Percentiles rank a stretch among this genome's conserved stretches.
Conservation (phyloP, 2,329 filamentous ascomycete species). For the Neoarthrinium moseri region DNA sequence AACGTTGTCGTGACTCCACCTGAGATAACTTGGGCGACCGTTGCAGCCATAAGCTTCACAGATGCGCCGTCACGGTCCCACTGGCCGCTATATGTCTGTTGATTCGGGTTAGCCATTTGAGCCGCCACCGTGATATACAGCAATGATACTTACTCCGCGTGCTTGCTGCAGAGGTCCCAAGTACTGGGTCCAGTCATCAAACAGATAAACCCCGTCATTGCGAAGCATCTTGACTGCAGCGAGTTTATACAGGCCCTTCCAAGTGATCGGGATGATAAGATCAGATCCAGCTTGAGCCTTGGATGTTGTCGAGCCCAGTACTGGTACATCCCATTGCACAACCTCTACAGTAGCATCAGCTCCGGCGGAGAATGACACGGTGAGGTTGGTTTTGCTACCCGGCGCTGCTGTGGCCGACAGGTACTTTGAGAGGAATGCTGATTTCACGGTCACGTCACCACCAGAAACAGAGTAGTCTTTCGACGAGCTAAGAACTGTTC, state of each 20-base stretch:
- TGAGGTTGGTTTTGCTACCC: conserved; percentile 49
- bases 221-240: conserved; percentile 51
- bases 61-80: conserved; percentile 48
- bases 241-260: conserved; percentile 46
- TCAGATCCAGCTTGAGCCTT: conserved; percentile 26
- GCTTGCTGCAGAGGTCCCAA: conserved; percentile 51
- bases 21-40: conserved; percentile 44
- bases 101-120: not conserved
- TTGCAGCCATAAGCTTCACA: conserved; percentile 44
- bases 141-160: conserved; percentile 29
- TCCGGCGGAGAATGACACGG: conserved; percentile 51
- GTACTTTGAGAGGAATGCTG: conserved; percentile 43
- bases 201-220: conserved; percentile 45
- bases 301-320: conserved; percentile 23
- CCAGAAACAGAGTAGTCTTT: conserved; percentile 47
- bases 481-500: conserved; percentile 30
- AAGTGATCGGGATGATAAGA: conserved; percentile 50
- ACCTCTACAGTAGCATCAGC: conserved; percentile 45
- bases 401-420: conserved; percentile 37
- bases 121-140: not conserved
- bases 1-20: conserved; percentile 44
- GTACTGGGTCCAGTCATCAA: conserved; percentile 56
- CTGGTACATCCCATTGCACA: conserved; percentile 51
- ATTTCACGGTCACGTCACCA: conserved; percentile 44
- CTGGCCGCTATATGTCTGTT: conserved; percentile 45